Base-by-base conservation (phyloP, 305 asterid species). In the Solanum hybrid region DNA sequence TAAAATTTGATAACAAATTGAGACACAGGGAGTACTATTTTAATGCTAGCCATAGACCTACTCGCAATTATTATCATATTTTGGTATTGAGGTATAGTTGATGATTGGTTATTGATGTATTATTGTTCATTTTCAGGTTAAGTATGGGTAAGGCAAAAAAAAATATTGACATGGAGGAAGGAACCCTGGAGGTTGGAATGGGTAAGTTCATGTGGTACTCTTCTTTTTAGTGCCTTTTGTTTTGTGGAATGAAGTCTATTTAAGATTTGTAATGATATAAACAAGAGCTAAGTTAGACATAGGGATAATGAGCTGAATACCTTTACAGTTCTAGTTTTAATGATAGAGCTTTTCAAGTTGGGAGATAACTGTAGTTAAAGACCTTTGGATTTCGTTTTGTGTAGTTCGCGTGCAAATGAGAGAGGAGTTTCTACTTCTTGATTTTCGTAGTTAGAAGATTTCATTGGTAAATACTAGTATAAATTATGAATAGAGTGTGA, bases 161-260 rank as follows among this genome's bases (percentile, higher is more conserved):
- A 90, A 92, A 92, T 91, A 87, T 92, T 89, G 97, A 95, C 86
- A 86, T 92, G 96, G 98, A 97, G 92, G 99, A 95, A 91, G 99
- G 98, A 94, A 96, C 95, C 85, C 94, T 97, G 91, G 98, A 97
- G 94, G 94, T 97, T 94, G 99, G 99, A 87, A 97, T 97, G 95
- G 99, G 99, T 97, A 94, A 89, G 94, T 93, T 90, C 42, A 24
- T 29, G 31, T 20, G 69, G 26, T 71, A 10, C 75, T 13, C 71
- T 67, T 64, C 2, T 2, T 34, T 35, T 67, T 77, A n/a, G 29
- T 78, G 8, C 34, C 14, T 89, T 86, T 5, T 35, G 46, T 64
- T 36, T 76, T 77, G 10, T 75, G 67, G 77, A 34, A 16, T 42
- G 86, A 40, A 40, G 69, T 8, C 36, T 82, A 40, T 40, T 24